Conservation (phyloP, 1,284 basidiomycete species). For the Leccinum pachyderme region DNA sequence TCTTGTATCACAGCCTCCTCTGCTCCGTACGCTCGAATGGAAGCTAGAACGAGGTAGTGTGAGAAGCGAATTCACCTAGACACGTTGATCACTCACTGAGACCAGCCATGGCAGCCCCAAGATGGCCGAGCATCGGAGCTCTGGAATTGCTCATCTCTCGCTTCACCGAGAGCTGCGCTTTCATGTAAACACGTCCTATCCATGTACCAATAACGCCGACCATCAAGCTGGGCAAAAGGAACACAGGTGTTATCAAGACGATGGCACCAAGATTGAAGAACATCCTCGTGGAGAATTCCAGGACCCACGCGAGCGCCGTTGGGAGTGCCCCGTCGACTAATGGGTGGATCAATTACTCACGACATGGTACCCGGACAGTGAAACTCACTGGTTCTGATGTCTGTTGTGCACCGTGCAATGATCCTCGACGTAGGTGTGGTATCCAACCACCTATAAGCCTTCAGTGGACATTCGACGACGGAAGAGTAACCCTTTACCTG, state of each 20-base stretch:
- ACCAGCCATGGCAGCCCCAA: constrained; percentile 41
- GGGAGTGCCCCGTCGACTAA: constrained; percentile 2
- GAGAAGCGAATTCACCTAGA: neutral
- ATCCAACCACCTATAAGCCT: neutral
- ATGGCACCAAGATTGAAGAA: neutral
- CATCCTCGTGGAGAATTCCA: neutral
- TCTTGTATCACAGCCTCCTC: neutral
- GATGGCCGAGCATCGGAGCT: constrained; percentile 43
- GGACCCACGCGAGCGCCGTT: neutral
- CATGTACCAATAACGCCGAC: constrained; percentile 45
- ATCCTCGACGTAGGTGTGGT: neutral
- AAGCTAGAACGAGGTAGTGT: neutral
- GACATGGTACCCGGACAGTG: neutral
- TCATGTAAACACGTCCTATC: constrained; percentile 40
- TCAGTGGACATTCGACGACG: neutral
- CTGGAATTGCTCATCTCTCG: constrained; percentile 46
- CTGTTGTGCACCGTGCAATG: neutral
- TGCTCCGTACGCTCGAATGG: constrained; percentile 1
- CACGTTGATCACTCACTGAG: constrained; percentile 49
- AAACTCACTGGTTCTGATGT: constrained; percentile 2
- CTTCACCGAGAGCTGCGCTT: constrained; percentile 48
- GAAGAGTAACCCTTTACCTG: neutral
- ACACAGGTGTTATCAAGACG: constrained; percentile 1
- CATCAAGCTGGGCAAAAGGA: constrained; percentile 26
- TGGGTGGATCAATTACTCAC: neutral